Evolutionary conservation across 1,284 basidiomycete species (phyloP), one percentile per base, ranked within the genome.

Genomic region (Cutaneotrichosporon sp.): DNA sequence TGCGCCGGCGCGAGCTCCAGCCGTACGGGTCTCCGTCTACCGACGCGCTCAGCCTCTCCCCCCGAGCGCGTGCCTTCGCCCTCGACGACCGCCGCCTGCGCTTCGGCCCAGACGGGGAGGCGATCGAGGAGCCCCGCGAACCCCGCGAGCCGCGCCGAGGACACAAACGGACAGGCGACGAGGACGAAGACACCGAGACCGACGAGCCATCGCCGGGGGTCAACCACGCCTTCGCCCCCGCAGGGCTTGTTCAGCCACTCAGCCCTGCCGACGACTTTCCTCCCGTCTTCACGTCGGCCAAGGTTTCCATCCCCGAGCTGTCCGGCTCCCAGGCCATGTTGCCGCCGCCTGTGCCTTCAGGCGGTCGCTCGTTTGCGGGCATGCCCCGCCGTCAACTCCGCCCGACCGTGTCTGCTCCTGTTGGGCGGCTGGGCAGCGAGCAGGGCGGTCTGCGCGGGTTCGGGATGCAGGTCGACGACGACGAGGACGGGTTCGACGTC

Each of bases 351-450:
- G 31, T 53, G 1, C 49, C 58, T 9, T n/a, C n/a, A n/a, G n/a
- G n/a, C n/a, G 16, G 19, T 41, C 52, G 53, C 49, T 20, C 44
- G 49, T 44, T 55, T 9, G 31, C 37, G 39, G 52, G 53, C 49
- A 26, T 42, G 47, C 52, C 50, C 32, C 57, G 26, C 38, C 50
- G 27, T 27, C 42, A 44, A 4, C 53, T 68, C 29, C 59, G 57
- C 20, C 70, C 70, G 58, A 65, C 70, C 5, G 57, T 67, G 42
- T 64, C 61, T 10, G 68, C 67, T 31, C 70, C 70, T n/a, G 68
- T 72, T 2, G 46, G 46, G 4, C 27, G 27, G 3, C 46, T 49
- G 4, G 46, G 46, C 54, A 44, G 62, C n/a, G 33, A 49, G 12
- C 46, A 65, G 26, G 59, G 64, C 2, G 55, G 52, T 14, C 29